A percentile compares a stretch with the other conserved stretches of the same genome.
These are phyloP conservation scores for Scalesia atractyloides DNA, from an alignment of 129 eudicot genomes.

Conservation along the genomic window DNA sequence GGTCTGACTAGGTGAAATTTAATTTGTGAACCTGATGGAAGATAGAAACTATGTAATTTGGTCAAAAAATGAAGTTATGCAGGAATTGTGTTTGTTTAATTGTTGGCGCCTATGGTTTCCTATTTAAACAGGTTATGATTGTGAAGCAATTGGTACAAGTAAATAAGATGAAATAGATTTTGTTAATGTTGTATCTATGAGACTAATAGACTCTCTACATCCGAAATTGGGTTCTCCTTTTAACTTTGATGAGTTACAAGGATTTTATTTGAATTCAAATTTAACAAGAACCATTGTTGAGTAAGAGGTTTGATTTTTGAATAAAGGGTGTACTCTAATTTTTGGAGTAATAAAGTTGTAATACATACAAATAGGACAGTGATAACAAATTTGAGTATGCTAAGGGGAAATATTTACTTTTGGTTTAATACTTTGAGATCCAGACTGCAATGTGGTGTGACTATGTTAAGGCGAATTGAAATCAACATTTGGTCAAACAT, in stretches of 20 bases:
- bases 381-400: constrained; percentile 11
- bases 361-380: constrained; percentile 8
- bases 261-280: not conserved
- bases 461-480: not conserved
- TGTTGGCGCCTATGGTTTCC: constrained; percentile 6
- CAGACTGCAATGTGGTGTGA: not conserved
- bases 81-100: not conserved
- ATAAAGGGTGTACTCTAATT: not conserved
- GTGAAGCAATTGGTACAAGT: not conserved
- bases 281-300: not conserved
- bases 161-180: not conserved
- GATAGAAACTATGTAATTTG: not conserved
- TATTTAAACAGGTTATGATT: constrained; percentile 16
- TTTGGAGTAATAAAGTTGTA: constrained; percentile 12
- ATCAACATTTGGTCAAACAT: not conserved
- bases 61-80: not conserved
- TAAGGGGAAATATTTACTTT: constrained; percentile 7
- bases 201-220: not conserved
- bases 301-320: constrained; percentile 17
- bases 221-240: constrained; percentile 4
- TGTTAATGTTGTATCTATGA: constrained; percentile 4
- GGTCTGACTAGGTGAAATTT: no score
- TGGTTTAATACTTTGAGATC: not conserved
- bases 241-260: constrained; percentile 9
- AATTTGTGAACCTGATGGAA: no score